Conservation (phyloP, 805 yeast species). For the Barnettozyma sucrosica region DNA sequence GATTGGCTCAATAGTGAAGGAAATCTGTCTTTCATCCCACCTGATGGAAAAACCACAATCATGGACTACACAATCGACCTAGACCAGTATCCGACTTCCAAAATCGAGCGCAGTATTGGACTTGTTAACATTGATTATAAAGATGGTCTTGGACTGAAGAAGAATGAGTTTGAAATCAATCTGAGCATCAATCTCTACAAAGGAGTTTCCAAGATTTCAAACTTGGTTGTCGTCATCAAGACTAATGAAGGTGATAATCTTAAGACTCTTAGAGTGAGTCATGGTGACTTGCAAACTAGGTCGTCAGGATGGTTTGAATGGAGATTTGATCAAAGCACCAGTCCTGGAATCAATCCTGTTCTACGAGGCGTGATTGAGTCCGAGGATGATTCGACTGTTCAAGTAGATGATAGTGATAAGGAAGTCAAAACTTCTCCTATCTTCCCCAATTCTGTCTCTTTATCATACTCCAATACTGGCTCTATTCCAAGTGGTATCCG, state of each 20-base stretch:
- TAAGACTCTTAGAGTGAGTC: conserved; percentile 58
- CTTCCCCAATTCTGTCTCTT: conserved; percentile 41
- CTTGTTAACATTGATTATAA: conserved; percentile 27
- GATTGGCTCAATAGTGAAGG: conserved; percentile 46
- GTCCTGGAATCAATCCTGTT: conserved; percentile 62
- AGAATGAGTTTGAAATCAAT: conserved; percentile 35
- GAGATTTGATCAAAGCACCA: conserved; percentile 54
- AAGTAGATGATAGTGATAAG: neutral
- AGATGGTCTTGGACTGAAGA: conserved; percentile 29
- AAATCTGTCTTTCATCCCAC: conserved; percentile 68
- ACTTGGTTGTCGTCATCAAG: conserved; percentile 38
- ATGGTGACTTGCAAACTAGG: conserved; percentile 65
- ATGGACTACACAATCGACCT: conserved; percentile 61
- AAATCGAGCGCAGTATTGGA: conserved; percentile 20
- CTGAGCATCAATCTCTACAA: conserved; percentile 33
- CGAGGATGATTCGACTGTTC: conserved; percentile 6
- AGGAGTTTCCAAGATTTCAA: conserved; percentile 41
- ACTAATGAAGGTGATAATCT: conserved; percentile 31
- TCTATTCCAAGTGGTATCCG: conserved; percentile 69
- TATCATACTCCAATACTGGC: conserved; percentile 59
- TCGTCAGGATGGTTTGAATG: conserved; percentile 55
- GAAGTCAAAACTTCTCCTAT: neutral
- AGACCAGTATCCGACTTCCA: conserved; percentile 19
- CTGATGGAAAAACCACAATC: conserved; percentile 70
- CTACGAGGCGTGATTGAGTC: conserved; percentile 53